These are phyloP conservation scores for Corylus heterophylla DNA, from an alignment of 306 rosid genomes.

Conservation along the genomic window DNA sequence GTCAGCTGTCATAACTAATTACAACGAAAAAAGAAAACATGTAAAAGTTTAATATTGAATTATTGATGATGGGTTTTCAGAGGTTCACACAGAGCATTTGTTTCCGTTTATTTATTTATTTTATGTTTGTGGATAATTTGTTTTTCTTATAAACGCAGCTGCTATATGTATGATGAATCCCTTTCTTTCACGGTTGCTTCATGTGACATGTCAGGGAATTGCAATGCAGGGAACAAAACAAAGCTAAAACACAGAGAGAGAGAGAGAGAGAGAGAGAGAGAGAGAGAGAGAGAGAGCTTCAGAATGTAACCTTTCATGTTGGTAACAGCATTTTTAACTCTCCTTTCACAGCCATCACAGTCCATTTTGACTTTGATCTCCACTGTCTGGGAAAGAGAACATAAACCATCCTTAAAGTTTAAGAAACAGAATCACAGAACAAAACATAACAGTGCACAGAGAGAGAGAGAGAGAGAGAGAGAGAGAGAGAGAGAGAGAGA, in stretches of 20 bases:
- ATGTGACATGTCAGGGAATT: background rate
- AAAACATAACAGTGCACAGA: background rate
- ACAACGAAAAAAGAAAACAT: background rate
- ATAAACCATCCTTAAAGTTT: background rate
- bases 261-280: background rate
- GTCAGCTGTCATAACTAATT: background rate
- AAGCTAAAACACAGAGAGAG: background rate
- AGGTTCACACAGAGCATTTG: background rate
- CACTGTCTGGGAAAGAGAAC: constrained; percentile 52
- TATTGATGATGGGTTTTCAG: background rate
- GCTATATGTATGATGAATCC: too few species aligned
- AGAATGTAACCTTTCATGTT: constrained; percentile 60
- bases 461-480: too few species aligned
- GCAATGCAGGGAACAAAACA: constrained; percentile 13
- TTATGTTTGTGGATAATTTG: background rate
- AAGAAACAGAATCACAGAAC: background rate
- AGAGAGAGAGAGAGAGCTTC: background rate
- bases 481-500: too few species aligned
- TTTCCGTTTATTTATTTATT: background rate
- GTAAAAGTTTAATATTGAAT: background rate
- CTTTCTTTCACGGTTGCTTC: constrained; percentile 11
- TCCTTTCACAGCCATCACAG: constrained; percentile 94
- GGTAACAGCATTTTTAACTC: constrained; percentile 68
- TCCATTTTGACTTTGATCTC: constrained; percentile 90
- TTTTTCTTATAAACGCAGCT: background rate